Percentiles rank a stretch among this genome's conserved stretches.
Conservation (phyloP, 768 basidiomycete species). For the Leccinum rimulosum region DNA sequence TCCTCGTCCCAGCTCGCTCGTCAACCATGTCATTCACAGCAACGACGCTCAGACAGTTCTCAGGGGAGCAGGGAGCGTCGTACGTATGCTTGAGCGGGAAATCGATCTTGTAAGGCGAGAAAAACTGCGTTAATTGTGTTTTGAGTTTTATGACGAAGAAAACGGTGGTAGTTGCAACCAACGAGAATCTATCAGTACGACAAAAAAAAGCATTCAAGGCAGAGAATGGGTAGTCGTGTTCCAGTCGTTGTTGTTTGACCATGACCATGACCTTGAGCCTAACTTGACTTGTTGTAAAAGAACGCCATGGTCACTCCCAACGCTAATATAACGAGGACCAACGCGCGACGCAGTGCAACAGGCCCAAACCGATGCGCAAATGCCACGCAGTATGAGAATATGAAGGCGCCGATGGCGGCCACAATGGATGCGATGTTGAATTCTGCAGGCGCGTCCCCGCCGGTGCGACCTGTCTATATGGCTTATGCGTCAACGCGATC, state of each 20-base stretch:
- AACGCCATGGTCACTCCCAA: constrained; percentile 50
- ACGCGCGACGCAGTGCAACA: constrained; percentile 24
- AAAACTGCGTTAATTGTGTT: too few species aligned
- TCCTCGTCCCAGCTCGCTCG: too few species aligned
- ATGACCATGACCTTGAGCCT: constrained; percentile 51
- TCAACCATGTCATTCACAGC: too few species aligned
- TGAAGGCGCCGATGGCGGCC: constrained; percentile 51
- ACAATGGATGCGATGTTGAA: constrained; percentile 83
- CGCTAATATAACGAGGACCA: constrained; percentile 45
- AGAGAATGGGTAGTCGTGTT: constrained; percentile 41
- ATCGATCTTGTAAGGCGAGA: too few species aligned
- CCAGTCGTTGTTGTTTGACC: constrained; percentile 87
- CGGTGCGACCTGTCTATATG: constrained; percentile 76
- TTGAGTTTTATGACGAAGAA: too few species aligned
- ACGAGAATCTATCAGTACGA: too few species aligned
- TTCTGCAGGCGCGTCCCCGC: constrained; percentile 81
- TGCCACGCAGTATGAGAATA: constrained; percentile 60
- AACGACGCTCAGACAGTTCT: too few species aligned
- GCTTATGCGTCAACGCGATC: constrained; percentile 4
- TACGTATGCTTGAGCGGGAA: too few species aligned
- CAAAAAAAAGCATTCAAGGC: too few species aligned
- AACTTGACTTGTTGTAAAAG: constrained; percentile 15
- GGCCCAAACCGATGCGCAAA: constrained; percentile 72
- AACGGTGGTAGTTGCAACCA: too few species aligned
- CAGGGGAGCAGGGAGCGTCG: too few species aligned